These are phyloP conservation scores for Madurella fahalii DNA, from an alignment of 2,329 filamentous ascomycete genomes.

Conservation along the genomic window DNA sequence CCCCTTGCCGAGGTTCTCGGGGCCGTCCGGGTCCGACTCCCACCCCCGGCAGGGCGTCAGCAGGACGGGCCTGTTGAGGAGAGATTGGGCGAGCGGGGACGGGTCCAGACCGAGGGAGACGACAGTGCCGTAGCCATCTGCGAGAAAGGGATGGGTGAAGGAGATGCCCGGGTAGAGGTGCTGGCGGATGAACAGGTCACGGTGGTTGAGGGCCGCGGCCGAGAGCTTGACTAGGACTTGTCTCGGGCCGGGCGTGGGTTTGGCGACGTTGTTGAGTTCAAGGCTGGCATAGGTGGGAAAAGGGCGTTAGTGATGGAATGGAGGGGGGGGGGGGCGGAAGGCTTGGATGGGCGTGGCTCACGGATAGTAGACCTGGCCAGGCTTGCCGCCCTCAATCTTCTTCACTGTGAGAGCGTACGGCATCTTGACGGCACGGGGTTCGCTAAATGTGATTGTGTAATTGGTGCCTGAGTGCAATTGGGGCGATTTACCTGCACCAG, in stretches of 20 bases:
- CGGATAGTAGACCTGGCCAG: constrained; percentile 85
- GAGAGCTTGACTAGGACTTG: constrained; percentile 73
- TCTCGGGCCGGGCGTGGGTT: constrained; percentile 58
- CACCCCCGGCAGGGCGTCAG: constrained; percentile 76
- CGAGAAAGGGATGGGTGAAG: constrained; percentile 72
- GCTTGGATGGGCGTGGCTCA: constrained; percentile 33
- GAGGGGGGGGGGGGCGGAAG: background rate
- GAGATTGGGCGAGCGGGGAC: constrained; percentile 28
- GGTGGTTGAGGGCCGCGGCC: constrained; percentile 86
- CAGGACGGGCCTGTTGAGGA: constrained; percentile 65
- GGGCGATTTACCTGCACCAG: background rate
- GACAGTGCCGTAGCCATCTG: constrained; percentile 78
- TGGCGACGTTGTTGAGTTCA: constrained; percentile 56
- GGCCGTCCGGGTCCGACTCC: constrained; percentile 65
- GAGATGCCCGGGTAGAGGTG: constrained; percentile 84
- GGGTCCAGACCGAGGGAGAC: constrained; percentile 54
- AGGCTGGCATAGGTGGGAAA: constrained; percentile 39
- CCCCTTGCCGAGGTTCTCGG: constrained; percentile 53
- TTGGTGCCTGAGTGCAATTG: background rate
- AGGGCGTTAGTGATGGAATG: constrained; percentile 15
- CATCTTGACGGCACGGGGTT: constrained; percentile 35
- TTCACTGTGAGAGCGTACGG: constrained; percentile 58
- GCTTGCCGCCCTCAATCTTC: constrained; percentile 68
- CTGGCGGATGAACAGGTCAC: constrained; percentile 90
- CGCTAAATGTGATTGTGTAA: background rate